Evolutionary conservation across 129 eudicot genomes (phyloP), one percentile per base, ranked within the genome.

Genomic region (Arctium lappa): DNA sequence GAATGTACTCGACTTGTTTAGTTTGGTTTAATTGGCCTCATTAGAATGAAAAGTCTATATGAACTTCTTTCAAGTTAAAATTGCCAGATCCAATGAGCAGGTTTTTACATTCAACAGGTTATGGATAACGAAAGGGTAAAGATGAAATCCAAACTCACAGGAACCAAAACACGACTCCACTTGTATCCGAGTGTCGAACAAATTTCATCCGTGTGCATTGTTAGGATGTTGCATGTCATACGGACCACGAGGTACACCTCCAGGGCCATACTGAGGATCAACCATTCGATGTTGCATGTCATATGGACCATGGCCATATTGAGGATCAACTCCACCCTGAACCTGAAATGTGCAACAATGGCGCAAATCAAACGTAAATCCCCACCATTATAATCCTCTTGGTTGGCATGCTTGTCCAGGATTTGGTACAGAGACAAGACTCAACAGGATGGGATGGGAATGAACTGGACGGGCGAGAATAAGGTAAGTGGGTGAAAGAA

Each of bases 201-300:
- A 68, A 44, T 38, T 40, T 86, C 80, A 82, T 66, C 83, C 76
- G 18, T 73, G 89, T 46, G 83, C 78, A 73, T 86, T 73, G 68
- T 60, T 60, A 16, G 77, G 89, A 44, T 39, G 86, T 73, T 82
- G 89, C 74, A 82, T 82, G 83, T 42, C 83, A 82, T 86, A 81
- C 6, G 83, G 77, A 73, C 82, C 88, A 72, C 73, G 85, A n/a
- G 86, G 75, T 66, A 78, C 88, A 39, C 34, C 34, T 72, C 83
- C 88, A 72, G 79, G 76, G 34, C 72, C 83, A 66, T 86, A 82
- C 29, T 73, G 86, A 65, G 86, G 83, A 29, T 79, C 72, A 72
- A 78, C 83, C 75, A 84, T 60, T 62, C 34, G 82, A 83, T 70
- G 85, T 38, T 80, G 88, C 85, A 75, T 86, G 77, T 42, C 83